A percentile compares a stretch with the other conserved stretches of the same genome.
Conservation (phyloP, 2,329 filamentous ascomycete species). For the Microcyclosporella mali region DNA sequence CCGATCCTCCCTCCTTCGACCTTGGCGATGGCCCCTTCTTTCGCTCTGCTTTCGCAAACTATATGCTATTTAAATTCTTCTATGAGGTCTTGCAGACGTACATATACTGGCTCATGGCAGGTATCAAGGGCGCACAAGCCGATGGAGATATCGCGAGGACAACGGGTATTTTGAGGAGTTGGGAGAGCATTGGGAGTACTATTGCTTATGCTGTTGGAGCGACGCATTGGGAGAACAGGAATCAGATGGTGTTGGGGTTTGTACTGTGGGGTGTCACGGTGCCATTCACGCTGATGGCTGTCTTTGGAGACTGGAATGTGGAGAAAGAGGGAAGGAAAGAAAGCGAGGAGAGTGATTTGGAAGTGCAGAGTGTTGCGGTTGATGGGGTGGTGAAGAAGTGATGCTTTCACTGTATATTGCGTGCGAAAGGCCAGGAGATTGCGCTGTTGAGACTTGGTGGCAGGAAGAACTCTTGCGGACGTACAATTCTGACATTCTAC, state of each 20-base stretch:
- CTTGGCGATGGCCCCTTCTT: constrained; percentile 12
- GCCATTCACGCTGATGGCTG: constrained; percentile 13
- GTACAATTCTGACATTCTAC: no score
- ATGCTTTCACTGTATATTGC: no score
- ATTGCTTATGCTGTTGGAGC: constrained; percentile 31
- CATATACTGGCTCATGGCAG: constrained; percentile 18
- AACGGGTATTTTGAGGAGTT: constrained; percentile 30
- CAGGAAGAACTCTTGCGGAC: no score
- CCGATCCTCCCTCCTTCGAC: constrained; percentile 5
- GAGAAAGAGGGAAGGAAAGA: background rate
- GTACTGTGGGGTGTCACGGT: constrained; percentile 28
- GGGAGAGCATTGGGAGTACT: constrained; percentile 32
- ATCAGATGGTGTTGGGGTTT: constrained; percentile 31
- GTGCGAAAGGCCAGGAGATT: no score
- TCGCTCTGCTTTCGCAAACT: constrained; percentile 16
- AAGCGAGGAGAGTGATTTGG: constrained; percentile 4
- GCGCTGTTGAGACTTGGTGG: no score
- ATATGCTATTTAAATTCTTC: constrained; percentile 22
- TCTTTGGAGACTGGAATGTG: constrained; percentile 16
- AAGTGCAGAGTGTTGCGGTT: constrained; percentile 6
- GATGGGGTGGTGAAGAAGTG: background rate
- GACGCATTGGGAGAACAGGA: constrained; percentile 27
- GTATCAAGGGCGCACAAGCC: constrained; percentile 23
- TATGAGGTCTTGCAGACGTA: constrained; percentile 22
- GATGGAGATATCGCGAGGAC: constrained; percentile 31